These are phyloP conservation scores for Arachis hypogaea DNA, from an alignment of 306 rosid genomes.

Conservation along the genomic window DNA sequence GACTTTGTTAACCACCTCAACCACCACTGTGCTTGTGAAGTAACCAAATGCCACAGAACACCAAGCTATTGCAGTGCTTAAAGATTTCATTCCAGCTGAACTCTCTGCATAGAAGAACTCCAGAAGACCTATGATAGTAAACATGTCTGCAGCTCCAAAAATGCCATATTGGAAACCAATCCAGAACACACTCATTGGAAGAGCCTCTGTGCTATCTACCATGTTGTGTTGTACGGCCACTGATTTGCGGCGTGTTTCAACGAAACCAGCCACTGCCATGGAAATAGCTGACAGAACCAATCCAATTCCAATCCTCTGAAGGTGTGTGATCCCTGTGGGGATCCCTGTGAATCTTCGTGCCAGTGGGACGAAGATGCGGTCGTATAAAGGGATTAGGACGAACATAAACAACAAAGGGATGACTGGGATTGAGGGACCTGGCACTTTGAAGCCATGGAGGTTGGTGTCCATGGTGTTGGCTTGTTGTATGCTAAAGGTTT, in stretches of 20 bases:
- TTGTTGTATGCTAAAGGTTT: conserved; percentile 78
- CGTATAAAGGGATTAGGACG: conserved; percentile 68
- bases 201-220: conserved; percentile 61
- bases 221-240: conserved; percentile 59
- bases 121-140: conserved; percentile 63
- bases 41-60: conserved; percentile 50
- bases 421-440: conserved; percentile 71
- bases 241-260: conserved; percentile 60
- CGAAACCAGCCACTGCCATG: conserved; percentile 61
- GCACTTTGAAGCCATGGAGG: conserved; percentile 62
- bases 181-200: conserved; percentile 87
- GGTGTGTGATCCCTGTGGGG: conserved; percentile 81
- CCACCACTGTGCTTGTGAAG: conserved; percentile 57
- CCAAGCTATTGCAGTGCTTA: conserved; percentile 57
- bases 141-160: conserved; percentile 78
- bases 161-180: conserved; percentile 67
- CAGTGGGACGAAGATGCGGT: conserved; percentile 62
- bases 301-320: conserved; percentile 77
- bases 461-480: conserved; percentile 66
- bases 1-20: conserved; percentile 70
- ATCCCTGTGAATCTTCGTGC: conserved; percentile 78
- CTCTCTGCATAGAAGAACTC: conserved; percentile 91
- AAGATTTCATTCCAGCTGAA: conserved; percentile 64
- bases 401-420: conserved; percentile 68
- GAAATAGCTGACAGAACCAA: conserved; percentile 71